These are phyloP conservation scores for Aspergillus nanangensis DNA, from an alignment of 495 filamentous ascomycete species.

Conservation along the genomic window DNA sequence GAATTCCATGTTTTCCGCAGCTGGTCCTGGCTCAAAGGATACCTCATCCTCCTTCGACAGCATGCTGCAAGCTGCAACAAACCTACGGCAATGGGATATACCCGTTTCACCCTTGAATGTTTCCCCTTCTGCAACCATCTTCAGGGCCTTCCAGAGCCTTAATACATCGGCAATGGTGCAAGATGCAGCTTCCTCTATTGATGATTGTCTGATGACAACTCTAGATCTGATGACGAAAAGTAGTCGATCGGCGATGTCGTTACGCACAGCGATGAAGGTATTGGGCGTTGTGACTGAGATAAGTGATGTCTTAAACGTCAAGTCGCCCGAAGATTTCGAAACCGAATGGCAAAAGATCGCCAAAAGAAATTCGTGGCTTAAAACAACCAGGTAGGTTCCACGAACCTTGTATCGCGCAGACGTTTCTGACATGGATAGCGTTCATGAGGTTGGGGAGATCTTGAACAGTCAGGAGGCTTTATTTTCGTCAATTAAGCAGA, in stretches of 20 bases:
- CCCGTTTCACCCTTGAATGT: constrained; percentile 59
- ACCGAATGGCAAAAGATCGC: constrained; percentile 59
- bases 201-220: constrained; percentile 59
- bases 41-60: constrained; percentile 51
- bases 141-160: constrained; percentile 73
- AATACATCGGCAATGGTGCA: constrained; percentile 57
- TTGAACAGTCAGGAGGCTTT: constrained; percentile 77
- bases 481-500: constrained; percentile 73
- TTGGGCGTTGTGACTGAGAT: constrained; percentile 78
- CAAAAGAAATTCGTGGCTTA: constrained; percentile 69
- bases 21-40: constrained; percentile 20
- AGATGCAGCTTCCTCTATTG: constrained; percentile 48
- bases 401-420: constrained; percentile 15
- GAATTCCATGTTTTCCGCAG: constrained; percentile 36
- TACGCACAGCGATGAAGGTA: constrained; percentile 62
- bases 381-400: constrained; percentile 60
- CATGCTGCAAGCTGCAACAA: constrained; percentile 76
- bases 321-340: constrained; percentile 54
- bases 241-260: constrained; percentile 52
- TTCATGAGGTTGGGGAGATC: constrained; percentile 75
- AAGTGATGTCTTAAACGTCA: constrained; percentile 65
- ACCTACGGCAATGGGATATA: constrained; percentile 90
- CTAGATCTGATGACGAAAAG: constrained; percentile 53
- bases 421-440: constrained; percentile 45
- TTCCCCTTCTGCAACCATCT: constrained; percentile 64